A percentile compares a stretch with the other conserved stretches of the same genome.
phyloP scores from a whole-genome alignment of 495 filamentous ascomycete genomes.

The Annulohypoxylon stygium region DNA sequence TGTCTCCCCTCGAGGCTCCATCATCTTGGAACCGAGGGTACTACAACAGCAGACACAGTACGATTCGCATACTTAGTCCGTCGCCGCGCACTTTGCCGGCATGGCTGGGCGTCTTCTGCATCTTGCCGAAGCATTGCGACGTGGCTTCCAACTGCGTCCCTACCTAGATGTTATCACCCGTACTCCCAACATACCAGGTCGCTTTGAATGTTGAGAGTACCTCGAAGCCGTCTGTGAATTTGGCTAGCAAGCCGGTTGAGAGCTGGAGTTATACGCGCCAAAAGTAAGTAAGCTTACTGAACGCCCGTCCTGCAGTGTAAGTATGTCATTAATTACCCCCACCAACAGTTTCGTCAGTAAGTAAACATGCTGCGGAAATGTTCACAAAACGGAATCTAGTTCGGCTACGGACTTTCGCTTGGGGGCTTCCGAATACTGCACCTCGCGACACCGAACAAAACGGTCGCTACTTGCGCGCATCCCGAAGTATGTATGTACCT shows the following conservation, averaged over 20 bases:
- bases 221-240: not conserved
- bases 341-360: not conserved
- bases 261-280: not conserved
- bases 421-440: constrained; percentile 19
- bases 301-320: not conserved
- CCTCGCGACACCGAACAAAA: not conserved
- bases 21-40: not conserved
- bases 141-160: not conserved
- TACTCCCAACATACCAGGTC: not conserved
- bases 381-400: not conserved
- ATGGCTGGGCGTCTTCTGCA: not conserved
- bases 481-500: not conserved
- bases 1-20: not conserved
- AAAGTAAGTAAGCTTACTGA: not conserved
- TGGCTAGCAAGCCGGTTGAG: not conserved
- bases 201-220: not conserved
- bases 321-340: not conserved
- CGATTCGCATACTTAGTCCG: not conserved
- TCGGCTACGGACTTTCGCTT: constrained; percentile 16
- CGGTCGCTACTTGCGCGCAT: not conserved
- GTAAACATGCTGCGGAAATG: not conserved
- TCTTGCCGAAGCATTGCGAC: not conserved
- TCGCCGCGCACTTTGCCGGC: constrained; percentile 1
- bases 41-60: constrained; percentile 11
- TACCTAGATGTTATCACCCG: not conserved